Base-by-base conservation (phyloP, 2,329 filamentous ascomycete species). In the Colletotrichum agaves region DNA sequence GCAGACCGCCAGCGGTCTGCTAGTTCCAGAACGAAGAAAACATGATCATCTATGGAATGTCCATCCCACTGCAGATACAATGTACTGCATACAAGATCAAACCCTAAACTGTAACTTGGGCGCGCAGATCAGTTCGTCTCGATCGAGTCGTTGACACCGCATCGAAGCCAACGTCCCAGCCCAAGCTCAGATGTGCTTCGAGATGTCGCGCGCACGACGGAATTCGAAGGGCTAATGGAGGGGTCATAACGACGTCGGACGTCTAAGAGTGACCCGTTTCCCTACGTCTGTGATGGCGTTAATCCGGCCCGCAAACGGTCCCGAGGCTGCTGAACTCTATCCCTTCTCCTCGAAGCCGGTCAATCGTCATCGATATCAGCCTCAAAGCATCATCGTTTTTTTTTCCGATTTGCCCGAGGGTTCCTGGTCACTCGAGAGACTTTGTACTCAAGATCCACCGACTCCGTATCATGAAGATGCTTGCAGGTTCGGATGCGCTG, bases 361-460 rank as follows among this genome's bases (percentile, higher is more conserved):
- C 33, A 21, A 46, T 66, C 65, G 65, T 68, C 65, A 68, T 68
- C 47, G 47, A 68, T 55, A 41, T 31, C 53, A 47, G 46, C 39
- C 47, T 53, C 47, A 31, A 47, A 41, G 19, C 46, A n/a, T 59
- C 19, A 27, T 33, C 23, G 35, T 33, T 35, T 35, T 10, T 33
- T 13, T 31, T 31, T 6, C 21, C 41, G 35, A 19, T 47, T 35
- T n/a, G 15, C 19, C 27, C 46, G 46, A 43, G 35, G 33, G 35
- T 61, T 41, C 35, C 35, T 13, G 46, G 41, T 33, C 23, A 44
- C 21, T 43, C 27, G 7, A 57, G 23, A 21, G 39, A 3, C 21
- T 17, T 13, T 2, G 17, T 11, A 35, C n/a, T 46, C 12, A 15
- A 41, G 19, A 27, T 27, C 21, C 27, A 31, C 49, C 10, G 7